phyloP scores from a whole-genome alignment of 805 yeast species.

The Kregervanrija delftensis region DNA sequence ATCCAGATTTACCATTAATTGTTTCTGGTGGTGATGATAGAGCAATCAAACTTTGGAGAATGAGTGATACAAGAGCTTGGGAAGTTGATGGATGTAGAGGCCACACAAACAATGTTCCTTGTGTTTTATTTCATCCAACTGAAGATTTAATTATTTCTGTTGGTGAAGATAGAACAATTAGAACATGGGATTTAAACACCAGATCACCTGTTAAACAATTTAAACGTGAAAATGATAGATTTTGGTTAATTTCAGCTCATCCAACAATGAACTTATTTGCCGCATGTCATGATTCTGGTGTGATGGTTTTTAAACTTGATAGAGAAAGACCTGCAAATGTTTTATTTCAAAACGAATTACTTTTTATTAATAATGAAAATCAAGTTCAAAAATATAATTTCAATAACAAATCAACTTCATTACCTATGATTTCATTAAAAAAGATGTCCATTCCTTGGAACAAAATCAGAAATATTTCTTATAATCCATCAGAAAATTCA shows the following conservation, averaged over 20 bases:
- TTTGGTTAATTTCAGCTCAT: constrained; percentile 88
- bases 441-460: constrained; percentile 83
- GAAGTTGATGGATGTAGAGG: constrained; percentile 98
- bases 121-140: constrained; percentile 87
- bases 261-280: constrained; percentile 91
- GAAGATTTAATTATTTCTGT: constrained; percentile 90
- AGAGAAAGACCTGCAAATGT: constrained; percentile 95
- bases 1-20: constrained; percentile 90
- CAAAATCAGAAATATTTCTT: constrained; percentile 76
- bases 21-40: constrained; percentile 97
- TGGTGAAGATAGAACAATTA: constrained; percentile 90
- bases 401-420: constrained; percentile 51
- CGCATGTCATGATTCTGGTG: constrained; percentile 95
- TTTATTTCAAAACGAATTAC: constrained; percentile 62
- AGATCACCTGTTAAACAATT: constrained; percentile 91
- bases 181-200: constrained; percentile 95
- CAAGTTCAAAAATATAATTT: constrained; percentile 79
- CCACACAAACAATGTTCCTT: constrained; percentile 86
- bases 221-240: constrained; percentile 88
- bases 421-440: constrained; percentile 79
- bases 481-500: constrained; percentile 88
- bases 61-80: constrained; percentile 98
- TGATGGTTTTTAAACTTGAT: constrained; percentile 94
- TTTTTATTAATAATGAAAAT: constrained; percentile 74
- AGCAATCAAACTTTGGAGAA: constrained; percentile 92